Base-by-base conservation (phyloP, 495 filamentous ascomycete genomes). In the Penicillium maclennaniae region DNA sequence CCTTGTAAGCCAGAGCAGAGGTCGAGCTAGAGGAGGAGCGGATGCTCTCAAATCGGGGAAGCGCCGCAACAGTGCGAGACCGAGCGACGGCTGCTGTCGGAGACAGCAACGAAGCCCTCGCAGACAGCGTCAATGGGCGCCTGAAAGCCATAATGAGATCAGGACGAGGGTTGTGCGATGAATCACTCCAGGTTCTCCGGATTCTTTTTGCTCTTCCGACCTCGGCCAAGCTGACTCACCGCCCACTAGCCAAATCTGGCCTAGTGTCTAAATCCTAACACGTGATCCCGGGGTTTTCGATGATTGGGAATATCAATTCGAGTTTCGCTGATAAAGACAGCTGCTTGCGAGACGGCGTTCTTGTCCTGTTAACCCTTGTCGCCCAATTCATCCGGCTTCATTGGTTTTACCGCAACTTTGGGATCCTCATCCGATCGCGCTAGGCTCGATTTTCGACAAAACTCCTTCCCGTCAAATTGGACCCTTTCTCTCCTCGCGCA, bases 1-100 rank as follows among this genome's bases (percentile, higher is more conserved):
- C 89, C 80, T 98, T 98, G 84, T 98, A 98, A 62, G 91, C 91
- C 56, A 97, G 80, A 43, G 93, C 92, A 34, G 89, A 90, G 60
- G 92, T 97, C 41, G 92, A 95, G 66, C 82, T 71, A 49, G 66
- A 75, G 0, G 74, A 75, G 42, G 69, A 59, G 46, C 72, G 65
- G 57, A 55, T 44, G 36, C 61, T 55, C 43, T 64, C 68, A 60
- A 71, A 72, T 43, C 66, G 69, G 55, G 72, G 66, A n/a, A 69
- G 56, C 43, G 64, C 41, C 42, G 69, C 47, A 34, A 67, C 60
- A 50, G 70, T 67, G 45, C 73, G 63, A 45, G 73, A 66, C 43
- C 61, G 61, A 55, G 58, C 58, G 45, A 64, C 55, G 49, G 64
- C 67, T 49, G 59, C 47, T 16, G 67, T 59, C 12, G 63, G 63